Conservation (phyloP, 108 stramenopile genomes). For the Fistulifera solaris region DNA sequence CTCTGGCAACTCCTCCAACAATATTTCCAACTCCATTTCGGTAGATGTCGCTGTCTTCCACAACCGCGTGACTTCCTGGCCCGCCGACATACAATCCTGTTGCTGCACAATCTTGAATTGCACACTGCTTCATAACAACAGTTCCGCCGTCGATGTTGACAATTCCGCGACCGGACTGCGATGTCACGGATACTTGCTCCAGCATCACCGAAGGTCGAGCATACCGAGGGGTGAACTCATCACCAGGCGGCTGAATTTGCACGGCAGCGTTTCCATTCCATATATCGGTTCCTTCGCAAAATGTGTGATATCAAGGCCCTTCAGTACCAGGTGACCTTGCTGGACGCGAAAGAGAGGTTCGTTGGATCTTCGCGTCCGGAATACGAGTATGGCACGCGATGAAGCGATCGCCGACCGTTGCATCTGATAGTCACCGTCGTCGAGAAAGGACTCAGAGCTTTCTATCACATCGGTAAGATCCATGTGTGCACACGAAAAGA, state of each 20-base stretch:
- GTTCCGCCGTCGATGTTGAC: constrained; percentile 70
- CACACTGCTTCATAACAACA: constrained; percentile 31
- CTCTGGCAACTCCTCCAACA: constrained; percentile 45
- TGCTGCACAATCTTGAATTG: constrained; percentile 72
- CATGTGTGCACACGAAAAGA: constrained; percentile 18
- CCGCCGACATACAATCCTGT: constrained; percentile 79
- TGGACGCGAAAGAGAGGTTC: constrained; percentile 57
- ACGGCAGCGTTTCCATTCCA: constrained; percentile 83
- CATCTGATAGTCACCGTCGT: constrained; percentile 23
- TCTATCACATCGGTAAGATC: constrained; percentile 28
- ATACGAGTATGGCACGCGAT: constrained; percentile 45
- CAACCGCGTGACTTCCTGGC: constrained; percentile 32
- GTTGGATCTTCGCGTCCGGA: constrained; percentile 39
- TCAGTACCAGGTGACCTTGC: constrained; percentile 35
- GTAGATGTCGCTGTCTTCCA: constrained; percentile 52
- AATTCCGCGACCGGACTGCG: constrained; percentile 58
- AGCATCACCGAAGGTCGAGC: constrained; percentile 35
- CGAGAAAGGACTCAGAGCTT: constrained; percentile 17
- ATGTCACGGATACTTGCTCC: constrained; percentile 43
- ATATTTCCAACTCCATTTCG: constrained; percentile 68
- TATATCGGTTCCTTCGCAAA: constrained; percentile 37
- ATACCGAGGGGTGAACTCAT: constrained; percentile 20
- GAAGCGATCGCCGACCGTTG: constrained; percentile 15
- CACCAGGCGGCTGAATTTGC: constrained; percentile 53
- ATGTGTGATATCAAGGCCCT: constrained; percentile 49